Percentiles rank a stretch among this genome's conserved stretches.
These are phyloP conservation scores for Cyphellophora europaea DNA, from an alignment of 2,329 filamentous ascomycete genomes.

Conservation along the genomic window DNA sequence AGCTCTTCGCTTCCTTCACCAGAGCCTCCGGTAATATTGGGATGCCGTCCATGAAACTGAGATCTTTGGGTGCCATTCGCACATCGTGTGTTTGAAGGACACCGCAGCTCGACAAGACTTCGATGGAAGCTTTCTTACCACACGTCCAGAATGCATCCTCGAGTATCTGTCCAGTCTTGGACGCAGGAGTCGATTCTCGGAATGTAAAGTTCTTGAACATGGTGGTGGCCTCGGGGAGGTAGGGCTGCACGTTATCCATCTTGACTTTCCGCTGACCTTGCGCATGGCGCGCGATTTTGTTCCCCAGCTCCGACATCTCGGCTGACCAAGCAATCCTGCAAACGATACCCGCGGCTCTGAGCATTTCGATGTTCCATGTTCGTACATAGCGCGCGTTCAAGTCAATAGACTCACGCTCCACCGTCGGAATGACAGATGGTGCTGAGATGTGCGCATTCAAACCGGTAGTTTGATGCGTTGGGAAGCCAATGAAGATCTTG, in stretches of 20 bases:
- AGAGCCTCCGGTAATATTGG: conserved; percentile 74
- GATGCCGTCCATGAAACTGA: conserved; percentile 78
- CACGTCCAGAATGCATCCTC: conserved; percentile 96
- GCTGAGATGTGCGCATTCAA: conserved; percentile 90
- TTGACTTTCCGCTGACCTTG: conserved; percentile 44
- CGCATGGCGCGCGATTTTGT: conserved; percentile 42
- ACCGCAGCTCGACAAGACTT: conserved; percentile 79
- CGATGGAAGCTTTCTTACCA: conserved; percentile 70
- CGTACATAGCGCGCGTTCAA: conserved; percentile 91
- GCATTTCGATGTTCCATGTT: conserved; percentile 90
- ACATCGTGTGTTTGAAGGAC: conserved; percentile 77
- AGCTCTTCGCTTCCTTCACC: conserved; percentile 55
- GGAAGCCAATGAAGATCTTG: conserved; percentile 93
- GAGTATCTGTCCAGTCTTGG: conserved; percentile 72
- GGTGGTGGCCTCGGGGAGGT: conserved; percentile 72
- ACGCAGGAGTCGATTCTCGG: conserved; percentile 79
- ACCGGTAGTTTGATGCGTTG: conserved; percentile 93
- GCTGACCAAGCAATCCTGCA: conserved; percentile 78
- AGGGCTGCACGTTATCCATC: conserved; percentile 54
- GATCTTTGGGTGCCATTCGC: conserved; percentile 61
- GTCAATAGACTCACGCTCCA: conserved; percentile 94
- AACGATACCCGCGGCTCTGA: conserved; percentile 82
- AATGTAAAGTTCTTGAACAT: conserved; percentile 82
- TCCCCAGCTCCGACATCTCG: conserved; percentile 71
- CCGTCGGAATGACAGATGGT: conserved; percentile 91